phyloP scores from a whole-genome alignment of 2,329 filamentous ascomycete species.

The Fusarium brevicatenulatum region DNA sequence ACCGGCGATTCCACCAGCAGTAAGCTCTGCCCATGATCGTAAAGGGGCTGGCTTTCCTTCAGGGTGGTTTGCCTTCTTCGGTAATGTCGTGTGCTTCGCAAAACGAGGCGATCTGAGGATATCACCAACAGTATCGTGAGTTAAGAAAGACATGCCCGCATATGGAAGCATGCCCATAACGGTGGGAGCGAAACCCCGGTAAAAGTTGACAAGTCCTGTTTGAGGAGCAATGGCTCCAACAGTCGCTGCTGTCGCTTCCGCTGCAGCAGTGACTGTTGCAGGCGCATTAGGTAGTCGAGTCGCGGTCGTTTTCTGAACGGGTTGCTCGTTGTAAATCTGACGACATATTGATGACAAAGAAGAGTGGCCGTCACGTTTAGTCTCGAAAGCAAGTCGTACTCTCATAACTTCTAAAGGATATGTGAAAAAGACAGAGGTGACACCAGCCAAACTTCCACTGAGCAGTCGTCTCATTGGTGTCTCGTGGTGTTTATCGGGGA shows the following conservation, averaged over 20 bases:
- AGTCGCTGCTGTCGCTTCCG: conserved; percentile 55
- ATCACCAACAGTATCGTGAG: conserved; percentile 91
- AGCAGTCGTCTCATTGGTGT: conserved; percentile 80
- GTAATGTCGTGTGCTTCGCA: conserved; percentile 78
- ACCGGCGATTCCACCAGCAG: conserved; percentile 85
- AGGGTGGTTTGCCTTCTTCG: conserved; percentile 64
- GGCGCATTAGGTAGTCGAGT: conserved; percentile 45
- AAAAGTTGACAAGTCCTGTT: conserved; percentile 87
- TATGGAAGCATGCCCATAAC: conserved; percentile 96
- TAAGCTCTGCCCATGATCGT: conserved; percentile 86
- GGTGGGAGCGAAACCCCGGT: conserved; percentile 91
- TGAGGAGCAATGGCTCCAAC: conserved; percentile 63
- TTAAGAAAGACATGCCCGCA: conserved; percentile 93
- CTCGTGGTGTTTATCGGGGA: conserved; percentile 77
- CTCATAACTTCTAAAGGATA: conserved; percentile 94
- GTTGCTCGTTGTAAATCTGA: conserved; percentile 86
- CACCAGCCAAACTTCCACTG: conserved; percentile 80
- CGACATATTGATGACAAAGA: conserved; percentile 80
- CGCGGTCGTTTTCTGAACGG: conserved; percentile 50
- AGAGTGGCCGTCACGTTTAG: conserved; percentile 75
- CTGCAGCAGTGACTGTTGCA: conserved; percentile 48
- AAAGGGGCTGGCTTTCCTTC: conserved; percentile 75
- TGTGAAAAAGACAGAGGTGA: conserved; percentile 93
- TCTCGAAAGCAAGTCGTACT: conserved; percentile 94
- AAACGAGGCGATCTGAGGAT: conserved; percentile 76